A percentile compares a stretch with the other conserved stretches of the same genome.
phyloP scores from a whole-genome alignment of 1,139 yeast species.

The Casaregolazyma suthepensis region DNA sequence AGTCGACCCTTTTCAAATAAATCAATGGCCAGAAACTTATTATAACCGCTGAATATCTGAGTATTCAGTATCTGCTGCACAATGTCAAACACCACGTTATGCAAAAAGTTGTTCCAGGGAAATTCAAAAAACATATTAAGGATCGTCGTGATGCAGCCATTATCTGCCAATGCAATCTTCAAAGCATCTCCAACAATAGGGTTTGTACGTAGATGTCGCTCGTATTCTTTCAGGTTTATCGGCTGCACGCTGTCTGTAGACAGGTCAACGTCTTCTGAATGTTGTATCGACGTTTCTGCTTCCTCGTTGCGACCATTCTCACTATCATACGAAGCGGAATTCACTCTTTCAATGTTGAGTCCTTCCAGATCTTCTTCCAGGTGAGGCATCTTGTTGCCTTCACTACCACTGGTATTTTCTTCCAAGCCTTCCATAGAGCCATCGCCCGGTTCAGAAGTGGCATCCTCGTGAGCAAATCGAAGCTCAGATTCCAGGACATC shows the following conservation, averaged over 20 bases:
- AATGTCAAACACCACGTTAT: constrained; percentile 94
- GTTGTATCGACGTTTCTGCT: constrained; percentile 1
- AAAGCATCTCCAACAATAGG: constrained; percentile 89
- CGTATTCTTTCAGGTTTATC: constrained; percentile 48
- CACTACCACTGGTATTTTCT: constrained; percentile 6
- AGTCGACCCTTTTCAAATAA: constrained; percentile 74
- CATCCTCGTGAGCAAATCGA: background rate
- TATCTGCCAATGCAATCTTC: constrained; percentile 80
- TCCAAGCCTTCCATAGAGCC: constrained; percentile 27
- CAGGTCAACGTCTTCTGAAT: constrained; percentile 18
- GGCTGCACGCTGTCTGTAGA: constrained; percentile 17
- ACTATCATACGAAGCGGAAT: background rate
- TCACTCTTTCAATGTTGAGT: constrained; percentile 3
- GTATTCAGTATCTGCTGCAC: constrained; percentile 96
- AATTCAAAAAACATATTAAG: constrained; percentile 79
- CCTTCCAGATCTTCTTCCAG: constrained; percentile 5
- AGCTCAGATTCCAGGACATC: background rate
- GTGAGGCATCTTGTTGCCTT: constrained; percentile 6
- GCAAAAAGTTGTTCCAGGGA: constrained; percentile 98
- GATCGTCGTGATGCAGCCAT: constrained; percentile 70
- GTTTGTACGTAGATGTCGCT: constrained; percentile 50
- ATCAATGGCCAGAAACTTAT: constrained; percentile 81
- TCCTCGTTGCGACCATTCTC: constrained; percentile 5
- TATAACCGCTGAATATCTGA: constrained; percentile 88
- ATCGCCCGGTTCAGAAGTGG: constrained; percentile 10